These are phyloP conservation scores for Psilocybe cyanescens DNA, from an alignment of 768 basidiomycete genomes.

Conservation along the genomic window DNA sequence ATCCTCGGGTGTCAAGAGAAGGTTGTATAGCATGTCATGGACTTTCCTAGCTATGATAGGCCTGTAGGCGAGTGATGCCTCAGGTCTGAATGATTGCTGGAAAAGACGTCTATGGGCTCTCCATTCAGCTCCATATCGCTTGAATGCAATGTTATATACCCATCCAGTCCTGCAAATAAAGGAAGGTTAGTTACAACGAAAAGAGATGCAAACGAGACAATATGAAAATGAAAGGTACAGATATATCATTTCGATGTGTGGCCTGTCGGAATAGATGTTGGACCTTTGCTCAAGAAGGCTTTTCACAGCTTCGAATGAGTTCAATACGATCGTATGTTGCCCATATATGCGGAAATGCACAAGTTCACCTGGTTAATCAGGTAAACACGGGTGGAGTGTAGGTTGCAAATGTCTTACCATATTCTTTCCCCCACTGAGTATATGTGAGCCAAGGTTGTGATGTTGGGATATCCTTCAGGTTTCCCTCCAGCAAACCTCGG, in stretches of 20 bases:
- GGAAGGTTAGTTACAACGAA: background rate
- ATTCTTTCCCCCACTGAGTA: background rate
- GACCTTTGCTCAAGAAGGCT: constrained; percentile 7
- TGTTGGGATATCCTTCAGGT: background rate
- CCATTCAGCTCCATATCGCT: background rate
- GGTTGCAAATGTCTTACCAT: background rate
- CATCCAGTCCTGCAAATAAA: background rate
- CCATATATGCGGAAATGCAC: constrained; percentile 9
- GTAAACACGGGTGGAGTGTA: background rate
- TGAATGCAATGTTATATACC: background rate
- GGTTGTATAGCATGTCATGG: constrained; percentile 1
- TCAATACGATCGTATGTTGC: constrained; percentile 11
- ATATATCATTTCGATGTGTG: constrained; percentile 8
- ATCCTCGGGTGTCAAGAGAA: constrained; percentile 8
- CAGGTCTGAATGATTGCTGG: background rate
- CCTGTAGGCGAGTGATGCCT: background rate
- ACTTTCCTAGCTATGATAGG: background rate
- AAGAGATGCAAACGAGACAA: too few species aligned
- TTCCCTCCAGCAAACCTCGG: background rate
- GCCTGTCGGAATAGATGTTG: constrained; percentile 12
- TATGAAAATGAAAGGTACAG: background rate
- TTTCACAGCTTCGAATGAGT: constrained; percentile 12
- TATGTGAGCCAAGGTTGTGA: background rate
- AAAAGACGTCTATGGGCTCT: background rate
- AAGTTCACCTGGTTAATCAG: constrained; percentile 3